Evolutionary conservation across 2,329 filamentous ascomycete genomes (phyloP).

Genomic region (Claviceps humidiphila): DNA sequence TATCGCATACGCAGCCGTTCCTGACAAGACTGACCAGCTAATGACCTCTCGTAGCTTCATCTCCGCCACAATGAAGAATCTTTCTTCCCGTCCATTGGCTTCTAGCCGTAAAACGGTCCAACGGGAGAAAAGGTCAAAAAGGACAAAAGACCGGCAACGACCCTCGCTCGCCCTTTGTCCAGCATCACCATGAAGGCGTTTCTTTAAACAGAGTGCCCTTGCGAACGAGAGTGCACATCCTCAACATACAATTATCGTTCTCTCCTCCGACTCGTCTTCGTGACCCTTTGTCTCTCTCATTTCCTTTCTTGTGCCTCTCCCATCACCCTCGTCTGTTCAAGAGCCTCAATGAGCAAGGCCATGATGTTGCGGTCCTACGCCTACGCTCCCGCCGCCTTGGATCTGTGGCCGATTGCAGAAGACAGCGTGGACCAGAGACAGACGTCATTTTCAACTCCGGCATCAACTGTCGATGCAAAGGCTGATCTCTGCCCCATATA

Average conservation of each 20-base stretch:
- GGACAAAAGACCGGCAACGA: neutral
- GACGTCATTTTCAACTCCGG: constrained; percentile 3
- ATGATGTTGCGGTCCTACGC: constrained; percentile 7
- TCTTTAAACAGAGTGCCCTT: neutral
- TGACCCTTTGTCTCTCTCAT: neutral
- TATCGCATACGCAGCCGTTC: neutral
- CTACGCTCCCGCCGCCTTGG: constrained; percentile 6
- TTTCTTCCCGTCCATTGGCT: neutral
- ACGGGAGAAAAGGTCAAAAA: neutral
- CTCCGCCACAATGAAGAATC: neutral
- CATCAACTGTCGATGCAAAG: constrained; percentile 8
- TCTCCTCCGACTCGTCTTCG: neutral
- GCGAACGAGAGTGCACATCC: neutral
- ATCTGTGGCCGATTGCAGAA: constrained; percentile 6
- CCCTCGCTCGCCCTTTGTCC: neutral
- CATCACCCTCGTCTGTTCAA: neutral
- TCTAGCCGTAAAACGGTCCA: neutral
- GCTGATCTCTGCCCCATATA: constrained; percentile 18
- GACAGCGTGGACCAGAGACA: constrained; percentile 7
- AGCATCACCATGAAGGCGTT: neutral
- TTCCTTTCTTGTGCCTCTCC: too few relatives aligned
- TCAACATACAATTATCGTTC: neutral
- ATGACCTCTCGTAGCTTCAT: neutral
- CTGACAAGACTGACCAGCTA: neutral
- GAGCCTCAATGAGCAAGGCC: constrained; percentile 8